Base-by-base conservation (phyloP, 768 basidiomycete species). In the Cystofilobasidium macerans region DNA sequence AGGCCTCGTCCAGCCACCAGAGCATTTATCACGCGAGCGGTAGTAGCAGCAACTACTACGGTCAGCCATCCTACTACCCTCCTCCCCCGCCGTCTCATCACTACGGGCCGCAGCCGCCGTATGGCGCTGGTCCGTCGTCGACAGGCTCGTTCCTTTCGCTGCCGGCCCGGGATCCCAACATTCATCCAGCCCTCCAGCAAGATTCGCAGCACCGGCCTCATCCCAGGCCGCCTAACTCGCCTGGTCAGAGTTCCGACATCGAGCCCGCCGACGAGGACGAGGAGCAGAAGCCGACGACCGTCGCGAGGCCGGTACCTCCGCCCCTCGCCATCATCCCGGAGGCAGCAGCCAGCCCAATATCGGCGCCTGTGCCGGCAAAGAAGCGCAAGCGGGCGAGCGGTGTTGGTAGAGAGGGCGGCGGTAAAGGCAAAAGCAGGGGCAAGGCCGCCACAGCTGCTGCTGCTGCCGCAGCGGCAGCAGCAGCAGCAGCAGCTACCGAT, bases 311-410 rank as follows among this genome's bases (percentile, higher is more conserved):
- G n/a, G 16, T 26, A 2, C 24, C 58, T 26, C 5, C 38, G 9
- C 32, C 35, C 26, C 36, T 22, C 32, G 24, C 61, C 36, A 53
- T 13, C 47, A 63, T 51, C 48, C 40, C 32, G 14, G 62, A 26
- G 38, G 38, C 33, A 20, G 26, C 33, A n/a, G 32, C 24, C 53
- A 26, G 20, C 32, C 47, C n/a, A n/a, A n/a, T n/a, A n/a, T n/a
- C 61, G 4, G 26, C 16, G 24, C 32, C 32, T 1, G 24, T 5
- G 47, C 43, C 61, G 4, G 47, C 53, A 4, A 48, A 42, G 14
- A 65, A 65, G 57, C 30, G 64, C 32, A 65, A 65, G 57, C 57
- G 64, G 33, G 13, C 43, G 24, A 65, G 64, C 45, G 45, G 42
- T 16, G 58, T 28, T n/a, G 57, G 57, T 26, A 45, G 36, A 36